A percentile compares a stretch with the other conserved stretches of the same genome.
These are phyloP conservation scores for Arthrobotrys conoides DNA, from an alignment of 2,329 filamentous ascomycete species.

Conservation along the genomic window DNA sequence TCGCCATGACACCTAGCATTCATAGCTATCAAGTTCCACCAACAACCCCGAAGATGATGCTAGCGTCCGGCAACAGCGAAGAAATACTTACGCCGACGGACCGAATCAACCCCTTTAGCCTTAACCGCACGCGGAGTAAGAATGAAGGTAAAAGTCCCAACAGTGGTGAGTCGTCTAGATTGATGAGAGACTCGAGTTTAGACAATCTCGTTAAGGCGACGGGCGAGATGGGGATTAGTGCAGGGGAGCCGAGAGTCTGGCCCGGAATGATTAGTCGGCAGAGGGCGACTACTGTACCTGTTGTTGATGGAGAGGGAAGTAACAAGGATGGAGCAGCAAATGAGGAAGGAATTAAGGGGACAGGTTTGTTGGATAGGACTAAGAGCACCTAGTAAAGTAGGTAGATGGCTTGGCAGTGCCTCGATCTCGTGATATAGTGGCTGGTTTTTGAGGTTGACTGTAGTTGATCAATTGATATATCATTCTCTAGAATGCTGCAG, in stretches of 20 bases:
- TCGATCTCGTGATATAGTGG: neutral
- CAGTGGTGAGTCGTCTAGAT: neutral
- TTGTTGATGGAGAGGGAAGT: slow-evolving; percentile 20
- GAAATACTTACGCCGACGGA: slow-evolving; percentile 33
- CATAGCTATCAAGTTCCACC: slow-evolving; percentile 57
- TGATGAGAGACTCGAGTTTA: slow-evolving; percentile 42
- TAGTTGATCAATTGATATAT: too few species aligned
- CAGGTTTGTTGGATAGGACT: slow-evolving; percentile 38
- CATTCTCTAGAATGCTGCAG: too few species aligned
- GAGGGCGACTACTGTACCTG: slow-evolving; percentile 37
- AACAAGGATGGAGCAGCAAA: slow-evolving; percentile 23
- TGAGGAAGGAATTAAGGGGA: slow-evolving; percentile 38
- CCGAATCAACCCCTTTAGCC: slow-evolving; percentile 30
- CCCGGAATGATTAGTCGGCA: slow-evolving; percentile 63
- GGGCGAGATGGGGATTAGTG: slow-evolving; percentile 63
- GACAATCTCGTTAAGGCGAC: slow-evolving; percentile 57
- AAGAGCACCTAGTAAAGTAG: slow-evolving; percentile 17
- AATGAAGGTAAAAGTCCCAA: slow-evolving; percentile 41
- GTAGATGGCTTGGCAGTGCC: neutral
- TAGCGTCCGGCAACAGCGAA: slow-evolving; percentile 13
- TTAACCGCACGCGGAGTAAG: slow-evolving; percentile 44
- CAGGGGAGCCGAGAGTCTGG: slow-evolving; percentile 63
- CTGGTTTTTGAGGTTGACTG: neutral
- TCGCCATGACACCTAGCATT: slow-evolving; percentile 57
- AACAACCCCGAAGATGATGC: slow-evolving; percentile 45